Percentiles rank a stretch among this genome's conserved stretches.
phyloP scores from a whole-genome alignment of 768 basidiomycete species.

The Trichaptum fuscoviolaceum region DNA sequence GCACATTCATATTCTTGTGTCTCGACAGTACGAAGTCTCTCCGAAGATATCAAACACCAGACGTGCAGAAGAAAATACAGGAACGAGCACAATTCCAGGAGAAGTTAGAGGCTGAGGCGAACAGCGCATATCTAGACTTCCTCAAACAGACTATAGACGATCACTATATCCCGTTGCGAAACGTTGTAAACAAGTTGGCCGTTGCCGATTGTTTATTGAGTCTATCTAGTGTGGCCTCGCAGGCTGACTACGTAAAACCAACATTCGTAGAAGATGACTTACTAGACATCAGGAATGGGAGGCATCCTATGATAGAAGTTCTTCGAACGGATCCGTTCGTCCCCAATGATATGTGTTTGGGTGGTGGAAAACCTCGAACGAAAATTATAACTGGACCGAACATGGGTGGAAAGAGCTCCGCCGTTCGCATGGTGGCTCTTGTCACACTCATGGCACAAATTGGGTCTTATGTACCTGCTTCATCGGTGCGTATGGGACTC shows the following conservation, averaged over 20 bases:
- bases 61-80: slow-evolving; percentile 51
- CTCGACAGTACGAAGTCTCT: slow-evolving; percentile 58
- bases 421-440: slow-evolving; percentile 72
- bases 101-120: slow-evolving; percentile 59
- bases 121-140: slow-evolving; percentile 61
- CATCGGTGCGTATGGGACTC: slow-evolving; percentile 65
- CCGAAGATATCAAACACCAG: slow-evolving; percentile 74
- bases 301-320: slow-evolving; percentile 91
- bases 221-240: slow-evolving; percentile 73
- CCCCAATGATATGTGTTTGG: slow-evolving; percentile 72
- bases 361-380: slow-evolving; percentile 42
- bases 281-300: slow-evolving; percentile 74
- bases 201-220: slow-evolving; percentile 83
- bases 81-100: slow-evolving; percentile 76
- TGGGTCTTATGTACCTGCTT: slow-evolving; percentile 90
- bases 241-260: slow-evolving; percentile 74
- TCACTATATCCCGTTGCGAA: slow-evolving; percentile 66
- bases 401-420: slow-evolving; percentile 88
- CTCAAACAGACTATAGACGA: slow-evolving; percentile 61
- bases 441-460: slow-evolving; percentile 81
- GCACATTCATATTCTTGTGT: slow-evolving; percentile 12
- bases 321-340: slow-evolving; percentile 78
- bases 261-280: slow-evolving; percentile 55
- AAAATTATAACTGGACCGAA: slow-evolving; percentile 83
- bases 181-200: slow-evolving; percentile 76